These are phyloP conservation scores for Rhizophagus prolifer DNA, from an alignment of 192 early-diverging fungal species.

Conservation along the genomic window DNA sequence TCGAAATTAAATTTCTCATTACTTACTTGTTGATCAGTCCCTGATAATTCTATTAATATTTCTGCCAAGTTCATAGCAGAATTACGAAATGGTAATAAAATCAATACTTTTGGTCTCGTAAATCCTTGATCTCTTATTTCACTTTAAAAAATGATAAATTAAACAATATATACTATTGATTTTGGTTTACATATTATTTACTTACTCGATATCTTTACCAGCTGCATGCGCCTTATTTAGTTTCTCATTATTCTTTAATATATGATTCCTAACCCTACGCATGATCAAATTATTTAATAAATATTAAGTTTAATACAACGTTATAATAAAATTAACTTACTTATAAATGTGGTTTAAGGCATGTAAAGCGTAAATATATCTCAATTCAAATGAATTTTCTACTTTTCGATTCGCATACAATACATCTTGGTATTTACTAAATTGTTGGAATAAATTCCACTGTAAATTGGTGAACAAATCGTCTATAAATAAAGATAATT, in stretches of 20 bases:
- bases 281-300: constrained; percentile 3
- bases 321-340: constrained; percentile 32
- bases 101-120: constrained; percentile 88
- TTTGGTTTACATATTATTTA: neutral
- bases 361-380: constrained; percentile 75
- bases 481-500: constrained; percentile 38
- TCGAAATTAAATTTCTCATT: neutral
- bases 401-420: constrained; percentile 63
- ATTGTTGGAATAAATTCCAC: constrained; percentile 52
- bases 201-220: constrained; percentile 51
- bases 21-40: constrained; percentile 71
- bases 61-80: constrained; percentile 77
- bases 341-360: constrained; percentile 90
- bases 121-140: constrained; percentile 96
- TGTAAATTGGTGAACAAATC: constrained; percentile 58
- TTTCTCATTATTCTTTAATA: constrained; percentile 79
- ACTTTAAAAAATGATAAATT: constrained; percentile 25
- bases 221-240: constrained; percentile 61
- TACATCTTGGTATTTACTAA: constrained; percentile 79
- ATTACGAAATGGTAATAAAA: constrained; percentile 87
- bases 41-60: constrained; percentile 71
- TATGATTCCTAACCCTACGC: constrained; percentile 60
- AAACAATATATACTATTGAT: constrained; percentile 24
- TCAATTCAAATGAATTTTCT: constrained; percentile 67
- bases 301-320: neutral